Evolutionary conservation across 495 filamentous ascomycete species (phyloP).

Genomic region (Penicillium turbatum): DNA sequence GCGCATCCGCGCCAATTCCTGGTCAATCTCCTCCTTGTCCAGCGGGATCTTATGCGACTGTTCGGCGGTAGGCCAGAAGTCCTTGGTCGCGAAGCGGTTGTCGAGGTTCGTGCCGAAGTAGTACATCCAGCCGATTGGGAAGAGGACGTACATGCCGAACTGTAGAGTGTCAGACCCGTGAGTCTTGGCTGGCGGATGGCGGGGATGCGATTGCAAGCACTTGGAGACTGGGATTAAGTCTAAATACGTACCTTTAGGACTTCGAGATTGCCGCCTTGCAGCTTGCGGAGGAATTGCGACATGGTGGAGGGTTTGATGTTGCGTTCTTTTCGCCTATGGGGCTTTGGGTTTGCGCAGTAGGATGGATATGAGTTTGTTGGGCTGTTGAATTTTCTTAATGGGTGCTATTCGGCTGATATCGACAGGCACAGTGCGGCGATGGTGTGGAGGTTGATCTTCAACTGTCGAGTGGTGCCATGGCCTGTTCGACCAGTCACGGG

Average conservation of each 20-base stretch:
- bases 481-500: conserved; percentile 12
- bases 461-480: conserved; percentile 15
- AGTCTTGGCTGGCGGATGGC: too few relatives aligned
- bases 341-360: background rate
- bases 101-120: conserved; percentile 99
- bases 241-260: conserved; percentile 76
- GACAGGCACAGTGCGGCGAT: background rate
- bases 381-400: background rate
- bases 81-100: conserved; percentile 75
- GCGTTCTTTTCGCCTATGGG: background rate
- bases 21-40: conserved; percentile 80
- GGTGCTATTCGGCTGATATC: background rate
- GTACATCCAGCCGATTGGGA: conserved; percentile 98
- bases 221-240: too few relatives aligned
- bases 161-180: conserved; percentile 28
- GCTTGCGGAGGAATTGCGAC: conserved; percentile 39
- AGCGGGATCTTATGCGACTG: conserved; percentile 85
- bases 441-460: conserved; percentile 10
- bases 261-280: conserved; percentile 85
- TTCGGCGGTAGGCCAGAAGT: conserved; percentile 89
- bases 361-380: background rate
- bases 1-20: conserved; percentile 71
- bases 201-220: background rate
- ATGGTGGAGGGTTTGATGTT: conserved; percentile 21
- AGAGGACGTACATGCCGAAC: conserved; percentile 98